Base-by-base conservation (phyloP, 371 early-diverging fungal genomes). In the Syncephalastrum sp. region DNA sequence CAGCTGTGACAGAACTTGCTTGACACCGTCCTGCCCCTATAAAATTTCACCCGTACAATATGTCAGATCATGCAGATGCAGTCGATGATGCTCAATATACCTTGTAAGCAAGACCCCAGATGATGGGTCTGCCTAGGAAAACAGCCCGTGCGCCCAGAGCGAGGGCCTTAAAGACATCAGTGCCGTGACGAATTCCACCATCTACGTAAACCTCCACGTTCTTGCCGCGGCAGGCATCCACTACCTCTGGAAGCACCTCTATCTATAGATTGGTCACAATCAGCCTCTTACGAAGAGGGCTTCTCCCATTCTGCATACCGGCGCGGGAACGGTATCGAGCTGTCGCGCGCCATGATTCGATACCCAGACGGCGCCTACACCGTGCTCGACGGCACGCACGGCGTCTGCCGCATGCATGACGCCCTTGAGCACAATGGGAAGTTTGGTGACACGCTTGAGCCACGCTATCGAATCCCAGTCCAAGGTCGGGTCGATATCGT, bases 271-370 rank as follows among this genome's bases (percentile, higher is more conserved):
- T 3, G 27, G 14, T 49, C 42, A 42, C 53, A 7, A 7, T 15
- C 24, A 21, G 24, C 21, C 27, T 42, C 47, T 33, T 8, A 24
- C 16, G 44, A 55, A 2, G 8, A 10, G 8, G 8, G 38, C 10
- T 33, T 33, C 38, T 10, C 12, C 12, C 6, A 33, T 33, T 33
- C 13, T 27, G 50, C 57, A 54, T 54, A 59, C 82, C 3, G 83
- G 67, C 5, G 83, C 65, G 43, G 72, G 72, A 1, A 69, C 55
- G 10, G 70, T 63, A 54, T 90, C 91, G 47, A 91, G 74, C 66
- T 91, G 91, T 4, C 91, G 73, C 3, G 91, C 91, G 45, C 91
- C 91, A 62, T 91, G 91, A 64, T 91, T 91, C 27, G 82, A 82
- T 6, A 91, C 78, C 47, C 88, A 76, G 33, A 91, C 83, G 17